Percentiles rank a stretch among this genome's conserved stretches.
These are phyloP conservation scores for Wakefieldia striispora DNA, from an alignment of 768 basidiomycete genomes.

Conservation along the genomic window DNA sequence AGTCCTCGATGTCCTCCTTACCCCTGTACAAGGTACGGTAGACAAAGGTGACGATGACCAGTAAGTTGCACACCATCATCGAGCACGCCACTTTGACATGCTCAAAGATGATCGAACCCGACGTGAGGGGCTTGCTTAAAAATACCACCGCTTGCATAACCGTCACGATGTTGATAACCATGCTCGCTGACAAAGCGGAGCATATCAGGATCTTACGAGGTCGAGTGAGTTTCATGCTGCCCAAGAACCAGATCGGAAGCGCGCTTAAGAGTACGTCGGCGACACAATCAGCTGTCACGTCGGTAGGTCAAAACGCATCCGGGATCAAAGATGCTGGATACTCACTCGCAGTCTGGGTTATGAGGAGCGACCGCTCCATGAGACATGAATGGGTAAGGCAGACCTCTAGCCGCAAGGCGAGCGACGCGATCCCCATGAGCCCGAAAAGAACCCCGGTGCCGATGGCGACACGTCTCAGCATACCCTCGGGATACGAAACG, in stretches of 20 bases:
- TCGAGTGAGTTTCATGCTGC: slow-evolving; percentile 10
- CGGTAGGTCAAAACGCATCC: background rate
- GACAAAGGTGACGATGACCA: slow-evolving; percentile 20
- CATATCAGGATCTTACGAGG: slow-evolving; percentile 14
- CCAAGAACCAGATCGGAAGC: slow-evolving; percentile 18
- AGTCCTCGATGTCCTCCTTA: background rate
- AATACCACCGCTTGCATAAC: slow-evolving; percentile 8
- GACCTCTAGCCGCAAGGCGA: slow-evolving; percentile 3
- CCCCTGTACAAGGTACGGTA: slow-evolving; percentile 12
- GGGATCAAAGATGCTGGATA: background rate
- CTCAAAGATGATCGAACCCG: slow-evolving; percentile 16
- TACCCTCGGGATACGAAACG: slow-evolving; percentile 14
- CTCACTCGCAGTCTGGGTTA: slow-evolving; percentile 24
- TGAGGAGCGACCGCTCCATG: slow-evolving; percentile 1
- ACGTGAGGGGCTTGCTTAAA: background rate
- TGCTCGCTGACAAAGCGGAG: slow-evolving; percentile 20
- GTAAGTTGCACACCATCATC: slow-evolving; percentile 23
- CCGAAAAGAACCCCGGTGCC: slow-evolving; percentile 12
- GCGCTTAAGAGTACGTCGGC: slow-evolving; percentile 18
- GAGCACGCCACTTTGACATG: slow-evolving; percentile 19
- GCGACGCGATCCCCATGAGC: slow-evolving; percentile 8
- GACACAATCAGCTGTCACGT: slow-evolving; percentile 16
- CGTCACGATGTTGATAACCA: slow-evolving; percentile 21
- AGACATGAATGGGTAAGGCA: slow-evolving; percentile 10
- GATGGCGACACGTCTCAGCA: slow-evolving; percentile 1